Percentiles rank a stretch among this genome's conserved stretches.
These are phyloP conservation scores for Pseudogymnoascus sp. DNA, from an alignment of 2,329 filamentous ascomycete species.

Conservation along the genomic window DNA sequence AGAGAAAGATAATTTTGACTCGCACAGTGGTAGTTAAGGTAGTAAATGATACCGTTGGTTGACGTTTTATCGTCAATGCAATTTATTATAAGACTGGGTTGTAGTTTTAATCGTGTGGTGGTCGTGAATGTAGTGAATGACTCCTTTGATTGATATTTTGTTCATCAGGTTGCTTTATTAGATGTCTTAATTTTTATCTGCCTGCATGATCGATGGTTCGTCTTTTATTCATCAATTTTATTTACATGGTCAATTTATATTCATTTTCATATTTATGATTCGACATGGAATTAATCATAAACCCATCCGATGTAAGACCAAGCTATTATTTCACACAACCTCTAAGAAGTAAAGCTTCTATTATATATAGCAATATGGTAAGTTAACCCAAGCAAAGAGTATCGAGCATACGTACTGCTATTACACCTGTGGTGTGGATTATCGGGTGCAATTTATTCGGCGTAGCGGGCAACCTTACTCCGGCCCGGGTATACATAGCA, in stretches of 20 bases:
- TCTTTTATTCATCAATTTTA: neutral
- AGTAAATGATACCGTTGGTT: slow-evolving; percentile 7
- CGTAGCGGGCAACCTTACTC: no score
- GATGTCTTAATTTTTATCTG: no score
- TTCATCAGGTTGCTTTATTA: neutral
- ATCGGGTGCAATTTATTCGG: no score
- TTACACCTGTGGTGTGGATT: neutral
- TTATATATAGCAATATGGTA: neutral
- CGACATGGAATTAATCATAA: neutral
- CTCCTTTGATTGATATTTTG: neutral
- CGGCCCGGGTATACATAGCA: neutral
- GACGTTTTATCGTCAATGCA: slow-evolving; percentile 2
- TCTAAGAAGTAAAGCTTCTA: neutral
- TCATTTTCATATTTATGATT: neutral
- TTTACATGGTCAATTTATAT: neutral
- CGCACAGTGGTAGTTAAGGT: neutral
- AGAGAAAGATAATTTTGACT: neutral
- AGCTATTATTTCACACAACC: neutral
- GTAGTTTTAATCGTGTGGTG: neutral
- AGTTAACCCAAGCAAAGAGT: neutral
- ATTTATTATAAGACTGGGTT: neutral
- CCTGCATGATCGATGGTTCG: neutral
- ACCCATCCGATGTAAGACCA: neutral
- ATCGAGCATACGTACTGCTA: neutral
- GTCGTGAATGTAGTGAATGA: neutral